Base-by-base conservation (phyloP, 805 yeast genomes). In the Sugiyamaella smithiae region DNA sequence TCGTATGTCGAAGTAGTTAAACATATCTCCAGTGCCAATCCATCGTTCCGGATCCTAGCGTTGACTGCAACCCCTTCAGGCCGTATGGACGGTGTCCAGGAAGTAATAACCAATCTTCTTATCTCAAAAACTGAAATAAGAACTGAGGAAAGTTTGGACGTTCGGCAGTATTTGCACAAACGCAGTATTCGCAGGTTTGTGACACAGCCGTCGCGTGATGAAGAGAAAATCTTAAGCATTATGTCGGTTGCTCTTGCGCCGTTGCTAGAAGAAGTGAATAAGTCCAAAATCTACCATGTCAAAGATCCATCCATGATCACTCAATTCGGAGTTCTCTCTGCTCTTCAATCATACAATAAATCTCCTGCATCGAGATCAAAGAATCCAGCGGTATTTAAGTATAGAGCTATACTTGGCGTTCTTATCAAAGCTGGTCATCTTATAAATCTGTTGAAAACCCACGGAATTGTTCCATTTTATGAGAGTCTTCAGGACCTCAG, bases 1-100 rank as follows among this genome's bases (percentile, higher is more conserved):
- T 85, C 97, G 0, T 91, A 91, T 60, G 84, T 83, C 40, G 84
- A 85, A 48, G 90, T 91, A 12, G 86, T 86, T 1, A 71, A 78
- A 53, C 81, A 78, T 57, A 63, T 86, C 9, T 74, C 76, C 22
- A 67, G 87, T 43, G 81, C 80, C 61, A 82, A 80, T 52, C 73
- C 79, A 1, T 78, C 86, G 1, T 84, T 81, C 56, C 71, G 99
- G 40, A 71, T 90, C 0, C 66, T 93, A 44, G 98, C 96, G 0
- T 70, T 93, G 53, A 89, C 98, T 0, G 99, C 99, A 1, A 93
- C 99, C 0, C 99, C 99, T 0, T 93, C 96, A 0, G 74, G 95
- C 0, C 85, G 84, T 50, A 76, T 88, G 1, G 95, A 85, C 49
- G 87, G 90, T 1, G 95, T 93, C 0, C 97, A 93, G 64, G 84